phyloP scores from a whole-genome alignment of 2,329 filamentous ascomycete species.

The Fusarium albidum region DNA sequence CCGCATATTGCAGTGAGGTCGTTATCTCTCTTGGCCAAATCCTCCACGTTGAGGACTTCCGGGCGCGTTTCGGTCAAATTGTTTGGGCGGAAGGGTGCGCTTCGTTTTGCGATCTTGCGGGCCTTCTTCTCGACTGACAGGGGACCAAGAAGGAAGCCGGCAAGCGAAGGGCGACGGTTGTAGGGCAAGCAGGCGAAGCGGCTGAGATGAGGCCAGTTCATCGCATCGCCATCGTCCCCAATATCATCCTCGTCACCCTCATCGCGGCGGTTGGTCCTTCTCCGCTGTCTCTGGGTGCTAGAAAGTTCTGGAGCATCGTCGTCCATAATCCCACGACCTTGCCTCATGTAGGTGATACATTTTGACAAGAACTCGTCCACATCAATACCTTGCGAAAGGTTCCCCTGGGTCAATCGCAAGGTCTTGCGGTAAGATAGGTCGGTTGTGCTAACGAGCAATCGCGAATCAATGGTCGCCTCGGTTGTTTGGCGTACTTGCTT shows the following conservation, averaged over 20 bases:
- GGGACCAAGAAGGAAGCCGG: constrained; percentile 87
- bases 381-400: constrained; percentile 78
- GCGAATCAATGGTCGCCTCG: constrained; percentile 89
- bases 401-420: constrained; percentile 76
- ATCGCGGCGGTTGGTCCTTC: constrained; percentile 49
- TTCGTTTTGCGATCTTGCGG: constrained; percentile 74
- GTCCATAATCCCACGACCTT: constrained; percentile 64
- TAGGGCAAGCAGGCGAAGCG: constrained; percentile 77
- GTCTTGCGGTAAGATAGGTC: constrained; percentile 84
- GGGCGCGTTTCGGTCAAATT: constrained; percentile 77
- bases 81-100: constrained; percentile 73
- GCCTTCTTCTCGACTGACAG: constrained; percentile 87
- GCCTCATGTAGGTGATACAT: constrained; percentile 86
- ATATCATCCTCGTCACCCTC: constrained; percentile 65
- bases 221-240: constrained; percentile 77
- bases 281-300: constrained; percentile 56
- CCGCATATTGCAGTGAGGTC: constrained; percentile 81
- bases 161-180: constrained; percentile 77
- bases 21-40: constrained; percentile 79
- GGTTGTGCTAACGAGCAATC: constrained; percentile 81
- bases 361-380: constrained; percentile 92
- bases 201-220: constrained; percentile 89
- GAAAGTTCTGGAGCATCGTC: constrained; percentile 60
- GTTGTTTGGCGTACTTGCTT: constrained; percentile 82
- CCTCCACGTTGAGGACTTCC: constrained; percentile 76